Evolutionary conservation across 164 flowering plant genomes (phyloP), one percentile per base, ranked within the genome.

Genomic region (Dillenia suffruticosa): DNA sequence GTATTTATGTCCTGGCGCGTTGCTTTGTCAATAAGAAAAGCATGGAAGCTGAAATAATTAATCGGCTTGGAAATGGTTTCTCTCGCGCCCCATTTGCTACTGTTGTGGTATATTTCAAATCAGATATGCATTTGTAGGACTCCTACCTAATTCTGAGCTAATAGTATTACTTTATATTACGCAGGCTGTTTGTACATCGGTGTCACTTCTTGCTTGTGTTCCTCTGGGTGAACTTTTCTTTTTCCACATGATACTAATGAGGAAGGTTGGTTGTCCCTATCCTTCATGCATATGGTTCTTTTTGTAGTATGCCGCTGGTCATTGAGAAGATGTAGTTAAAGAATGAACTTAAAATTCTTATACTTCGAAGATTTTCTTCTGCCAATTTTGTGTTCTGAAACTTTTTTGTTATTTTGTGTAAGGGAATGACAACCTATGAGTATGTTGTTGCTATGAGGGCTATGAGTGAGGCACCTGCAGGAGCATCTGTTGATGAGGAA

Each of bases 341-440:
- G 40, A 32, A 32, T 32, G 40, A 32, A 32, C 40, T 32, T 32
- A 32, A 32, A 32, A 32, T 32, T 32, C 40, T 32, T 5, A 32
- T 4, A 32, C 7, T 32, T 32, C 5, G 40, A 32, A 32, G 40
- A 32, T 32, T 32, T 6, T 32, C 7, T 32, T 32, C 40, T 32
- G 40, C 40, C 40, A 32, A 32, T 32, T 4, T 32, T 32, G 40
- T 32, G 40, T 32, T 32, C 40, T 32, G 40, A 32, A 32, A 32
- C 40, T 4, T 7, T 7, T 32, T 32, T 32, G 7, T 32, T 32
- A 7, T 32, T 32, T 32, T 32, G 40, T 32, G 58, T 46, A 61
- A 94, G 99, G 99, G 99, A 51, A 82, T 94, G 46, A 94, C 99
- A 50, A 94, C 99, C 11, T 94, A 91, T 66, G 99, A 94, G 65